A percentile compares a stretch with the other conserved stretches of the same genome.
Evolutionary conservation across 768 basidiomycete genomes (phyloP).

Genomic region (Myochromella boudieri): DNA sequence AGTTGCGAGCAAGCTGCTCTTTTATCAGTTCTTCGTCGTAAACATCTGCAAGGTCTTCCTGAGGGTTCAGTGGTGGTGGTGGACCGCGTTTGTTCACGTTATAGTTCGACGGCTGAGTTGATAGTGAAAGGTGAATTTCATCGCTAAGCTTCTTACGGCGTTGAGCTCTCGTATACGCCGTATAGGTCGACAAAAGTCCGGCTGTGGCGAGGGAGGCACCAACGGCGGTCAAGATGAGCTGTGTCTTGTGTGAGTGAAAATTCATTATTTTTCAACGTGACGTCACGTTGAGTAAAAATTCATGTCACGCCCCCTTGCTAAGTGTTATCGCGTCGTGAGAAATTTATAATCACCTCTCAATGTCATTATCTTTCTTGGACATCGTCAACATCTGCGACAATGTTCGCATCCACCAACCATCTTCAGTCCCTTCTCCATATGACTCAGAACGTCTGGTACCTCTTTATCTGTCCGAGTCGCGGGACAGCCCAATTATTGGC

Average conservation of each 20-base stretch:
- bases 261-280: conserved; percentile 17
- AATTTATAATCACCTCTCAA: neutral
- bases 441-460: conserved; percentile 50
- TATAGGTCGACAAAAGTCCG: conserved; percentile 57
- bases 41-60: conserved; percentile 16
- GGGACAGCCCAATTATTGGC: conserved; percentile 57
- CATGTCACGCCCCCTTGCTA: neutral
- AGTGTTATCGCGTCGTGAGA: neutral
- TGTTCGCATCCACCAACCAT: conserved; percentile 38
- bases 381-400: conserved; percentile 75
- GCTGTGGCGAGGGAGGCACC: conserved; percentile 65
- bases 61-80: conserved; percentile 5
- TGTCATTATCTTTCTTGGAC: conserved; percentile 51
- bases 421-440: conserved; percentile 28
- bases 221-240: conserved; percentile 65
- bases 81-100: conserved; percentile 12
- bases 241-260: conserved; percentile 50
- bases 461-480: conserved; percentile 51
- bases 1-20: conserved; percentile 92
- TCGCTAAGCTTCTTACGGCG: conserved; percentile 56
- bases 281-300: neutral
- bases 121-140: conserved; percentile 54
- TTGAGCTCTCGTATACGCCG: conserved; percentile 42
- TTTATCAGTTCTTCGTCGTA: conserved; percentile 81
- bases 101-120: conserved; percentile 25